Base-by-base conservation (phyloP, 805 yeast genomes). In the Candida sakaeoensis region DNA sequence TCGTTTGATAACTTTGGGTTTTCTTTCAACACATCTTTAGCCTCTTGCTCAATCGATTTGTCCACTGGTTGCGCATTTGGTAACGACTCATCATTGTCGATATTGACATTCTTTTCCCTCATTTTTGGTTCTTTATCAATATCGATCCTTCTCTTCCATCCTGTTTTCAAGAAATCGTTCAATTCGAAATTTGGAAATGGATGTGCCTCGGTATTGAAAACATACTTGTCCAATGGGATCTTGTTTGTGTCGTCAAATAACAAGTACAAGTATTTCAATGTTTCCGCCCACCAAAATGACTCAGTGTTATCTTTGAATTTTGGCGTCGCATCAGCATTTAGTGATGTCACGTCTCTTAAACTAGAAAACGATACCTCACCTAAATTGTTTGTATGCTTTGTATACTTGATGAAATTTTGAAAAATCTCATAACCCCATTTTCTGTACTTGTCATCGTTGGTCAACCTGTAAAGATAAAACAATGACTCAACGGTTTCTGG, bases 401-500 rank as follows among this genome's bases (percentile, higher is more conserved):
- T 70, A 57, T 82, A 71, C 48, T 77, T 72, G 26, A 74, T 69
- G 53, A 89, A 88, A 45, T 75, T 78, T 53, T 79, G 69, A 62
- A 89, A 85, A 24, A 90, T 85, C 54, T 85, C 86, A 74, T 83
- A 85, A 8, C 96, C 96, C 89, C 95, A 88, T 54, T 80, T 74
- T 51, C 96, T 76, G 59, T 87, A 89, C 53, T 82, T 82, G 25
- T 75, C 77, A 54, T 89, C 93, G 19, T 82, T 81, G 1, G 95
- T 85, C 48, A 88, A 68, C 49, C 89, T 78, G 65, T 81, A 90
- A 47, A 90, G 64, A 49, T 84, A 75, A 68, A 82, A 90, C 31
- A 90, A 67, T 1, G 95, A 82, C 62, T 90, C 97, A 2, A 89
- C 95, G 2, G 96, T 87, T 60, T 90, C 97, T 1, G 96, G 96